Base-by-base conservation (phyloP, 73 alveolate genomes). In the Paramecium bursaria region DNA sequence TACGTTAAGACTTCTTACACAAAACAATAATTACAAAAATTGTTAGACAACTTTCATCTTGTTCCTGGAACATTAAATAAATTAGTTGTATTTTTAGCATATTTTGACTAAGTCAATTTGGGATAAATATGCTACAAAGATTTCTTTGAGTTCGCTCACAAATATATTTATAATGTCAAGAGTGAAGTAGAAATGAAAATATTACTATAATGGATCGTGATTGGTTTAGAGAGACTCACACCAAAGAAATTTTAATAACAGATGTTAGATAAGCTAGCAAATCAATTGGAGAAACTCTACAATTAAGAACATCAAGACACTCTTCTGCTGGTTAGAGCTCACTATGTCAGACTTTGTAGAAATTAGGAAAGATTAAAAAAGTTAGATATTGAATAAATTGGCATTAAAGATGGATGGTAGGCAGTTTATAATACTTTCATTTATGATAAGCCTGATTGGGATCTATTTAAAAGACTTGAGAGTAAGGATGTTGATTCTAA, bases 341-440 rank as follows among this genome's bases (percentile, higher is more conserved):
- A 67, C 44, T 67, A 67, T 42, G 50, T 67, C 11, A 42, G 22
- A 11, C 44, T 42, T 42, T 35, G 57, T 67, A 67, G 82, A 39
- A 67, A 29, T 21, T 5, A 21, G 4, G 82, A 67, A 11, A 67
- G 60, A 67, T 67, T 67, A 15, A 15, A 6, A 3, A 3, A 42
- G 1, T 25, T 67, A 11, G 50, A 67, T 67, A 39, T 67, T 35
- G 55, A 67, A 4, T 33, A 31, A 7, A 33, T 67, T 35, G 82
- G 82, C 33, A 47, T 67, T 3, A 67, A 67, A 17, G 82, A 67
- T 67, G 82, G 82, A n/a, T 67, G 82, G 82, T 39, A 23, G 7
- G 14, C 17, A 15, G 44, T 67, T 21, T 67, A 67, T 67, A 67
- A 67, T 67, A 15, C 26, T 17, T 67, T 35, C 44, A 21, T 67